phyloP scores from a whole-genome alignment of 106 monocot species.

The Dioscorea alata region DNA sequence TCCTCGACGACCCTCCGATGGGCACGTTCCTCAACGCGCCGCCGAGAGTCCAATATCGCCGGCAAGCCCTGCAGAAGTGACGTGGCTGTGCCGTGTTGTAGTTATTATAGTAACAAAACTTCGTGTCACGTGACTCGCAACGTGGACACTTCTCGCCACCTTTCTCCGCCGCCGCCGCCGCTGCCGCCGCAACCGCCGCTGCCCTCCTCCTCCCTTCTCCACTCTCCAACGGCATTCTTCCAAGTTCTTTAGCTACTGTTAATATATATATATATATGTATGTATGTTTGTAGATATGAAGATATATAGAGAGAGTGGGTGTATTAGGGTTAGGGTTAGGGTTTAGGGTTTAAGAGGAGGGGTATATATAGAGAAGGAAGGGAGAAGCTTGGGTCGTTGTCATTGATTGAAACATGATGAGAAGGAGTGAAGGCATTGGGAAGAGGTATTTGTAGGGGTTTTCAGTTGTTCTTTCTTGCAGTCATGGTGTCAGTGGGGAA shows the following conservation, averaged over 20 bases:
- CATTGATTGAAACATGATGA: neutral
- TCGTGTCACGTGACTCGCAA: conserved; percentile 54
- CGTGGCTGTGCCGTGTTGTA: conserved; percentile 71
- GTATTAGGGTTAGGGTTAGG: neutral
- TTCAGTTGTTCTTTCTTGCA: neutral
- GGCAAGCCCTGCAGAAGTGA: conserved; percentile 83
- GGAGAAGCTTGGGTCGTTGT: conserved; percentile 5
- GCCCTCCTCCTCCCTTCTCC: neutral
- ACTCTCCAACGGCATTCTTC: neutral
- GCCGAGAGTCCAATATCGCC: conserved; percentile 90
- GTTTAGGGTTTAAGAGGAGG: neutral
- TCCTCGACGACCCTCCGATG: conserved; percentile 58
- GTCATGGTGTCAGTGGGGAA: neutral
- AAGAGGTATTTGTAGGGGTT: neutral
- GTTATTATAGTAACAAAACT: conserved; percentile 56
- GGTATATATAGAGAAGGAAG: neutral
- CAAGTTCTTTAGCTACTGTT: too few species aligned
- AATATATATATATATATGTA: too few species aligned
- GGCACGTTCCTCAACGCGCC: conserved; percentile 77
- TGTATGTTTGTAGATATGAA: too few species aligned
- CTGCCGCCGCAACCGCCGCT: too few species aligned
- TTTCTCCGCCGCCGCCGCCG: conserved; percentile 2
- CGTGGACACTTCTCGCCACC: conserved; percentile 51
- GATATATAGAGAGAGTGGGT: too few species aligned
- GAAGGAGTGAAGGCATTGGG: too few species aligned